phyloP scores from a whole-genome alignment of 2,329 filamentous ascomycete genomes.

The Trichoderma citrinoviride region DNA sequence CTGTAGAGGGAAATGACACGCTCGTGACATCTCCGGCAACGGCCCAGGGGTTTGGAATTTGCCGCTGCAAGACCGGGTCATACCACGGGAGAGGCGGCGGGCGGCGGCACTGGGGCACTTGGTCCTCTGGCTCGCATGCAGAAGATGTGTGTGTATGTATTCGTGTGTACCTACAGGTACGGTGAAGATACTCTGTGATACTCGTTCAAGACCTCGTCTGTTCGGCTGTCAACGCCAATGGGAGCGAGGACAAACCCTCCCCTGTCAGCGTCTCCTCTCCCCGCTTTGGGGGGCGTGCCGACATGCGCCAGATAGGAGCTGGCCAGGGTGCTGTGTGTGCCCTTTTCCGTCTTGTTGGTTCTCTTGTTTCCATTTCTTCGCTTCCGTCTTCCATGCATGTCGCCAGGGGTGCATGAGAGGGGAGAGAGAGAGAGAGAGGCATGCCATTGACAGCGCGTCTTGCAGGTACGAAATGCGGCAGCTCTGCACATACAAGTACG shows the following conservation, averaged over 20 bases:
- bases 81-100: neutral
- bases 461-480: no score
- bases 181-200: neutral
- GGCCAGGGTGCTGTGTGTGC: neutral
- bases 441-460: no score
- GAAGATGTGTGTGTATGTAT: neutral
- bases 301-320: neutral
- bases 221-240: neutral
- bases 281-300: neutral
- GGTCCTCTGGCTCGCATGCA: conserved; percentile 11
- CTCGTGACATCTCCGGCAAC: conserved; percentile 2
- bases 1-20: conserved; percentile 13
- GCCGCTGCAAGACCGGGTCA: conserved; percentile 9
- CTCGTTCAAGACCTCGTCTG: no score
- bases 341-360: neutral
- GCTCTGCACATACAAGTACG: no score
- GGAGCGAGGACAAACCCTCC: no score
- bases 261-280: no score
- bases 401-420: no score
- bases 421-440: no score
- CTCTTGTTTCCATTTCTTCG: neutral
- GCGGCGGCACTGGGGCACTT: neutral
- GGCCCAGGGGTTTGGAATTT: neutral
- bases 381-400: neutral
- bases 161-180: neutral